phyloP scores from a whole-genome alignment of 1,139 yeast genomes.

The Geotrichum aggregatum region DNA sequence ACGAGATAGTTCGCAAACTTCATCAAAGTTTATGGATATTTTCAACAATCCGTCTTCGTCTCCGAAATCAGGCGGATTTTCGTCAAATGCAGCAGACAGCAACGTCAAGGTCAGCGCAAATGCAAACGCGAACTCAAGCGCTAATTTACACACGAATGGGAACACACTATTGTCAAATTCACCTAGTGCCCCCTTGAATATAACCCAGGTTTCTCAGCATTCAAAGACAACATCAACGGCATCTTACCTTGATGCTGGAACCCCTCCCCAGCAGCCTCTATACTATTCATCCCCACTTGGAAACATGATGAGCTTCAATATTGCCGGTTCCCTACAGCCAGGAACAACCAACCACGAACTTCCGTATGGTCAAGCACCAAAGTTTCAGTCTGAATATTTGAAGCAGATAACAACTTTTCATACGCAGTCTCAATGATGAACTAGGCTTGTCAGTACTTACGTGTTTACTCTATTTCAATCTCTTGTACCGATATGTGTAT shows the following conservation, averaged over 20 bases:
- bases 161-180: no score
- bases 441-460: no score
- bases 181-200: no score
- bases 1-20: neutral
- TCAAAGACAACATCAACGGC: constrained; percentile 1
- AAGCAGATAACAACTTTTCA: constrained; percentile 16
- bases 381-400: constrained; percentile 20
- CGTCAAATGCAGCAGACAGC: neutral
- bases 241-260: no score
- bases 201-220: neutral
- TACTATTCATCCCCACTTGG: constrained; percentile 13
- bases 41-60: constrained; percentile 14
- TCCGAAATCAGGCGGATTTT: constrained; percentile 3
- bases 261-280: neutral
- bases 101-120: no score
- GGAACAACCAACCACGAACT: neutral
- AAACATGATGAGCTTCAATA: constrained; percentile 6
- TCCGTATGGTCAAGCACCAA: constrained; percentile 15
- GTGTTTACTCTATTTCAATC: no score
- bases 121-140: no score
- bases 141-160: no score
- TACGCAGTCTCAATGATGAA: neutral
- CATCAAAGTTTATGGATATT: constrained; percentile 16
- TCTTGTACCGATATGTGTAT: no score
- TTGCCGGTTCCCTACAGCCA: constrained; percentile 7